Conservation (phyloP, 2,329 filamentous ascomycete genomes). For the Xylaria sp. region DNA sequence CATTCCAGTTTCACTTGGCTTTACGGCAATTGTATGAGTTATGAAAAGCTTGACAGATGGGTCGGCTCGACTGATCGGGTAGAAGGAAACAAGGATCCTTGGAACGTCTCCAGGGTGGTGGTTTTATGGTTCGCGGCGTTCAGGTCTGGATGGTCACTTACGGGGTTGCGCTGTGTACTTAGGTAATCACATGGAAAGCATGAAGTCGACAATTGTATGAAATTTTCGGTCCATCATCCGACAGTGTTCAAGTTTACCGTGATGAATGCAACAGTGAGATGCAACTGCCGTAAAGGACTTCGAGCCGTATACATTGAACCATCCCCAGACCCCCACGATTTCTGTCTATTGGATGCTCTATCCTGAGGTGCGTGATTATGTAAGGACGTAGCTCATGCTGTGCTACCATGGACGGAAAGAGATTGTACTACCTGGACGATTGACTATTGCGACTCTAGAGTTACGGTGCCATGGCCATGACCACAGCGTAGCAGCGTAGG, state of each 20-base stretch:
- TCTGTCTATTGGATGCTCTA: too few relatives aligned
- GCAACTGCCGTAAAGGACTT: too few relatives aligned
- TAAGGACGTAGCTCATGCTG: too few relatives aligned
- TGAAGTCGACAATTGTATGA: not conserved
- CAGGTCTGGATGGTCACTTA: slow-evolving; percentile 26
- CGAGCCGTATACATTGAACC: too few relatives aligned
- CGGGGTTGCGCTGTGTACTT: slow-evolving; percentile 18
- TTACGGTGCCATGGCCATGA: too few relatives aligned
- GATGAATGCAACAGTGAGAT: not conserved
- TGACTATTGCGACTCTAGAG: too few relatives aligned
- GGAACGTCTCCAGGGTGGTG: slow-evolving; percentile 13
- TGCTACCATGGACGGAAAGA: too few relatives aligned
- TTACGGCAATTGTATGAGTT: slow-evolving; percentile 38
- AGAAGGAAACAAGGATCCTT: slow-evolving; percentile 16
- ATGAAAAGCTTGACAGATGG: slow-evolving; percentile 31
- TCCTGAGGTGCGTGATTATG: too few relatives aligned
- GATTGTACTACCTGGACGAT: too few relatives aligned
- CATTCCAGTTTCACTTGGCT: slow-evolving; percentile 13
- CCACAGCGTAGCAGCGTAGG: too few relatives aligned
- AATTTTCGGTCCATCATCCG: not conserved
- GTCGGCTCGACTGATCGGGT: slow-evolving; percentile 15
- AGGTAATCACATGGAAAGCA: slow-evolving; percentile 22
- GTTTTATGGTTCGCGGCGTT: slow-evolving; percentile 27
- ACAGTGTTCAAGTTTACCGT: not conserved
- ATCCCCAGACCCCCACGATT: too few relatives aligned